phyloP scores from a whole-genome alignment of 2,329 filamentous ascomycete species.

The Cladobotryum protrusum region DNA sequence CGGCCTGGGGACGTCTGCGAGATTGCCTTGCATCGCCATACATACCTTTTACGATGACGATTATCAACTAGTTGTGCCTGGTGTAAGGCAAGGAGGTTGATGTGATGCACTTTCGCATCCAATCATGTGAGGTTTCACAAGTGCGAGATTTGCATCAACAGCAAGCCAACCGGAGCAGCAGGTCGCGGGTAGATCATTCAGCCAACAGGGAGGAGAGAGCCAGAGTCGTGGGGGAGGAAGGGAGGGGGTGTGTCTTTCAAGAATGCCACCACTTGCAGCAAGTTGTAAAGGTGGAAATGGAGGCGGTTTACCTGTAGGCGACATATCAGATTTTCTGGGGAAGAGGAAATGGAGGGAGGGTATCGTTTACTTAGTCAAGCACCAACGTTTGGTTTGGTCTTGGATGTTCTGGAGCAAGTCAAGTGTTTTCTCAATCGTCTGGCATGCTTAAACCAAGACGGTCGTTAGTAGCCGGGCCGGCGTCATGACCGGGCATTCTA shows the following conservation, averaged over 20 bases:
- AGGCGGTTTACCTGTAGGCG: conserved; percentile 9
- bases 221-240: neutral
- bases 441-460: no score
- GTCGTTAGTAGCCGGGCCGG: no score
- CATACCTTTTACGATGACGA: no score
- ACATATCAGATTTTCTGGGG: conserved; percentile 13
- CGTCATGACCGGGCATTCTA: no score
- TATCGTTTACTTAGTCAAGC: no score
- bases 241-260: neutral
- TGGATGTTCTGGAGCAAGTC: no score
- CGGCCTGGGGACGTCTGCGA: neutral
- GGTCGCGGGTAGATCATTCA: conserved; percentile 11
- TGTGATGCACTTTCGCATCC: neutral
- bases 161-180: conserved; percentile 1
- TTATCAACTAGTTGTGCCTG: neutral
- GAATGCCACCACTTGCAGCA: neutral
- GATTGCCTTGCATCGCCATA: neutral
- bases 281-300: neutral
- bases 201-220: neutral
- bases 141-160: neutral
- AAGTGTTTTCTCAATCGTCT: no score
- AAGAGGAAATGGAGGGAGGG: conserved; percentile 1
- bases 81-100: neutral
- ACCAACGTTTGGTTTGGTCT: no score
- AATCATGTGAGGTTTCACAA: conserved; percentile 3